phyloP scores from a whole-genome alignment of 768 basidiomycete genomes.

The Fomitopsis serialis region DNA sequence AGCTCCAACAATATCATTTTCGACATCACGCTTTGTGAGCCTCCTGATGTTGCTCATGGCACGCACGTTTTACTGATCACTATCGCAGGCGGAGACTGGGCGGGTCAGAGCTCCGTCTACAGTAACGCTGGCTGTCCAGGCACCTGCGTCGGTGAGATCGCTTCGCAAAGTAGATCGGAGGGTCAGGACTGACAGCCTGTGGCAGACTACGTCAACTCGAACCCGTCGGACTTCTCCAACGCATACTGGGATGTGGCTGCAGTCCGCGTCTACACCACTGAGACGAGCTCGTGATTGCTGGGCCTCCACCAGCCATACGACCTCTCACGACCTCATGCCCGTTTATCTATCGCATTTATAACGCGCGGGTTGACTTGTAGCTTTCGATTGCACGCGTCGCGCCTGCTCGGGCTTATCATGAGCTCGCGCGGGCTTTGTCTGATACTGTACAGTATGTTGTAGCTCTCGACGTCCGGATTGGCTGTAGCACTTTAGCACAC shows the following conservation, averaged over 20 bases:
- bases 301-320: not conserved
- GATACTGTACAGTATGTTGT: not conserved
- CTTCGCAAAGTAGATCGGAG: not conserved
- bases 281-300: not conserved
- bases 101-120: constrained; percentile 39
- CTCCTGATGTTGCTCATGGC: not conserved
- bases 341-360: not conserved
- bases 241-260: constrained; percentile 72
- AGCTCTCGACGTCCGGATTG: not conserved
- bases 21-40: constrained; percentile 64
- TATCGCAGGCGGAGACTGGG: constrained; percentile 51
- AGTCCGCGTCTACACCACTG: constrained; percentile 42
- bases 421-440: not conserved
- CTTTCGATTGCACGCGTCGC: not conserved
- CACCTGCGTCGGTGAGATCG: constrained; percentile 43
- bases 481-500: not conserved
- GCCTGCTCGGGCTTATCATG: not conserved
- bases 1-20: constrained; percentile 59
- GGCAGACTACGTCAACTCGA: constrained; percentile 57
- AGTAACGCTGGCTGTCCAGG: constrained; percentile 45
- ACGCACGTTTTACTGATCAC: not conserved
- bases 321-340: not conserved
- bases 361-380: not conserved
- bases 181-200: not conserved
- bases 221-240: constrained; percentile 58